phyloP scores from a whole-genome alignment of 2,329 filamentous ascomycete genomes.

The Stagonosporopsis tanaceti region DNA sequence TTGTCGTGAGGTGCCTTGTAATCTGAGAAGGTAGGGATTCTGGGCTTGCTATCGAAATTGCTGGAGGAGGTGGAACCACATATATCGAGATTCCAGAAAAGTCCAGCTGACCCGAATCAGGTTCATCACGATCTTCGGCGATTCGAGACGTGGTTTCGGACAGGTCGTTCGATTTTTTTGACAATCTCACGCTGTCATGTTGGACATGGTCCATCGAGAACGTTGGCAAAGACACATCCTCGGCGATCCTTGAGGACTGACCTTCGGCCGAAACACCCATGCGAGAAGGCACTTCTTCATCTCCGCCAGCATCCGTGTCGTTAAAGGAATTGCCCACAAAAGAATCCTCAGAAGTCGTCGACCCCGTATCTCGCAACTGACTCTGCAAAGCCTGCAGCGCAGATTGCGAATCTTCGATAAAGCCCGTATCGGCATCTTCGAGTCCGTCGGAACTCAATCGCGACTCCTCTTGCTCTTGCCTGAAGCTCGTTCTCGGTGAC shows the following conservation, averaged over 20 bases:
- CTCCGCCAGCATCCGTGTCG: not conserved
- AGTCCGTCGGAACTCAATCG: not conserved
- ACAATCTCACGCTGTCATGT: not conserved
- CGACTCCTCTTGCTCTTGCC: not conserved
- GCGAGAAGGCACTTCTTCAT: not conserved
- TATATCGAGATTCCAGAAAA: slow-evolving; percentile 35
- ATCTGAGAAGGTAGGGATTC: slow-evolving; percentile 38
- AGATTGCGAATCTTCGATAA: slow-evolving; percentile 55
- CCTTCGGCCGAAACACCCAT: too few relatives aligned
- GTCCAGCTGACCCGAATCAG: not conserved
- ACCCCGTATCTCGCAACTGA: slow-evolving; percentile 45
- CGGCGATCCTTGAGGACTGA: not conserved
- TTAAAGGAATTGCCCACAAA: slow-evolving; percentile 26
- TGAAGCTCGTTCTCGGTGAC: slow-evolving; percentile 19
- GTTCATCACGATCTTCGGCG: not conserved
- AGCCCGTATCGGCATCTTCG: slow-evolving; percentile 28
- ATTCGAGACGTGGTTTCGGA: not conserved
- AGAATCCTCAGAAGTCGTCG: slow-evolving; percentile 32
- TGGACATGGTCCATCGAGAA: not conserved
- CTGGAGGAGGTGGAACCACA: slow-evolving; percentile 37
- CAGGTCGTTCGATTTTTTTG: not conserved
- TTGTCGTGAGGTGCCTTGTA: slow-evolving; percentile 32
- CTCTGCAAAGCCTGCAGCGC: slow-evolving; percentile 53
- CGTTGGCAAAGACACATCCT: not conserved
- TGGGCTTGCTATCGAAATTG: slow-evolving; percentile 29